These are phyloP conservation scores for Calonectria montana DNA, from an alignment of 2,329 filamentous ascomycete species.

Conservation along the genomic window DNA sequence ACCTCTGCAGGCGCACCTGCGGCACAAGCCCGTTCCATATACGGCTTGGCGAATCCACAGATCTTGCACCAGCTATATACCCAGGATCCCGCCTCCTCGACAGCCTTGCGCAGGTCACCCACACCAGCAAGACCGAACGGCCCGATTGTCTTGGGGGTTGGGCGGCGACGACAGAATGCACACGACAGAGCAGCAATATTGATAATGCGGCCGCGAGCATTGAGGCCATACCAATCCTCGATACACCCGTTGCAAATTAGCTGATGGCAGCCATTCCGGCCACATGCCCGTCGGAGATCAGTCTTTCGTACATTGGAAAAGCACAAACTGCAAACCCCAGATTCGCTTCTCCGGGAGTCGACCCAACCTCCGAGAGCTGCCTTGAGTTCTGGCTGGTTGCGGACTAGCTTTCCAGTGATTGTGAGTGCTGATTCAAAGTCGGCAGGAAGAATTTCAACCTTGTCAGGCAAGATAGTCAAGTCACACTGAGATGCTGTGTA, in stretches of 20 bases:
- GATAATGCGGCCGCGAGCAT: slow-evolving; percentile 55
- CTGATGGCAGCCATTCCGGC: slow-evolving; percentile 57
- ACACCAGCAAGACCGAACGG: slow-evolving; percentile 53
- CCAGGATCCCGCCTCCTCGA: slow-evolving; percentile 54
- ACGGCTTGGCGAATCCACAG: slow-evolving; percentile 55
- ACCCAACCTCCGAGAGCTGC: slow-evolving; percentile 52
- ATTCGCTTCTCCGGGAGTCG: slow-evolving; percentile 49
- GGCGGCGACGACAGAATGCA: slow-evolving; percentile 61
- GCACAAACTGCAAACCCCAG: slow-evolving; percentile 58
- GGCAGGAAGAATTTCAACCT: slow-evolving; percentile 51
- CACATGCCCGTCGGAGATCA: slow-evolving; percentile 56
- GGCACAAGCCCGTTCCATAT: slow-evolving; percentile 57
- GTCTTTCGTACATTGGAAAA: slow-evolving; percentile 52
- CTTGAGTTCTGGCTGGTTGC: slow-evolving; percentile 51
- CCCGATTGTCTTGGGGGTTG: slow-evolving; percentile 50
- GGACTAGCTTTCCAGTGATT: slow-evolving; percentile 54
- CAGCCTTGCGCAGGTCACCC: slow-evolving; percentile 50
- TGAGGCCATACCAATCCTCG: slow-evolving; percentile 59
- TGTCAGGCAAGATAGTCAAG: slow-evolving; percentile 47
- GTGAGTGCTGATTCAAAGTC: slow-evolving; percentile 39
- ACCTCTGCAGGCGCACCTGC: slow-evolving; percentile 52
- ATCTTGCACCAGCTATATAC: slow-evolving; percentile 61
- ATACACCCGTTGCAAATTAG: slow-evolving; percentile 55
- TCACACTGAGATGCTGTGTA: slow-evolving; percentile 49
- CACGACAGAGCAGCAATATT: slow-evolving; percentile 61